A percentile compares a stretch with the other conserved stretches of the same genome.
Evolutionary conservation across 2,329 filamentous ascomycete genomes (phyloP).

Genomic region (Xylariaceae sp.): DNA sequence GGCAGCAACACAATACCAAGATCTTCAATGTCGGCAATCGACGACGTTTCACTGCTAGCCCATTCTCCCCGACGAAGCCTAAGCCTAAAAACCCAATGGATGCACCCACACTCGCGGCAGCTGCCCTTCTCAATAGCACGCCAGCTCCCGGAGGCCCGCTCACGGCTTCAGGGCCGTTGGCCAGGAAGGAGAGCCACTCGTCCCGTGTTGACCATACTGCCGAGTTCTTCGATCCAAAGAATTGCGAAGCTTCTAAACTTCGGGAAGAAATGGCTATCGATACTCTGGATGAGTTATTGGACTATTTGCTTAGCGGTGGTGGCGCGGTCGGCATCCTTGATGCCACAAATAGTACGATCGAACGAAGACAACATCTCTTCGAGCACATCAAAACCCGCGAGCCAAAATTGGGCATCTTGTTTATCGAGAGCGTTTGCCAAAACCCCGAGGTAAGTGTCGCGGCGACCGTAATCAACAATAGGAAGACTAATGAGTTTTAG

Average conservation of each 20-base stretch:
- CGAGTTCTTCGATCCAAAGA: constrained; percentile 89
- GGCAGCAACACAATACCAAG: constrained; percentile 91
- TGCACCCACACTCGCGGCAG: constrained; percentile 51
- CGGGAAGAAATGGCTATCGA: constrained; percentile 90
- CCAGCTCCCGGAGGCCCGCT: constrained; percentile 11
- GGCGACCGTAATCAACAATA: background rate
- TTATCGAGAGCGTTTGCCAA: constrained; percentile 91
- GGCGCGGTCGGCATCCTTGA: constrained; percentile 94
- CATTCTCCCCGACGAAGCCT: constrained; percentile 36
- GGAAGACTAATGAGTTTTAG: constrained; percentile 30
- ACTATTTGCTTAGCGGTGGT: constrained; percentile 78
- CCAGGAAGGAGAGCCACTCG: constrained; percentile 28
- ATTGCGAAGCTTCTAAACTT: constrained; percentile 75
- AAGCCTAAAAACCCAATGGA: constrained; percentile 37
- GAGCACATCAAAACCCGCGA: constrained; percentile 79
- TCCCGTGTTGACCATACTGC: constrained; percentile 75
- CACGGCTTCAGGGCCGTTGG: no score
- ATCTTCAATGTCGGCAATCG: constrained; percentile 98
- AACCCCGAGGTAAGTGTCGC: constrained; percentile 61
- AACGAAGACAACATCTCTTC: constrained; percentile 79
- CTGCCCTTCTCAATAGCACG: constrained; percentile 56
- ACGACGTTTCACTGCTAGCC: constrained; percentile 73
- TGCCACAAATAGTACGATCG: constrained; percentile 92
- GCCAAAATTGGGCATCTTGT: constrained; percentile 85
- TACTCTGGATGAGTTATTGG: constrained; percentile 85